Percentiles rank a stretch among this genome's conserved stretches.
Conservation (phyloP, 1,284 basidiomycete species). For the Termitomyces sp. region DNA sequence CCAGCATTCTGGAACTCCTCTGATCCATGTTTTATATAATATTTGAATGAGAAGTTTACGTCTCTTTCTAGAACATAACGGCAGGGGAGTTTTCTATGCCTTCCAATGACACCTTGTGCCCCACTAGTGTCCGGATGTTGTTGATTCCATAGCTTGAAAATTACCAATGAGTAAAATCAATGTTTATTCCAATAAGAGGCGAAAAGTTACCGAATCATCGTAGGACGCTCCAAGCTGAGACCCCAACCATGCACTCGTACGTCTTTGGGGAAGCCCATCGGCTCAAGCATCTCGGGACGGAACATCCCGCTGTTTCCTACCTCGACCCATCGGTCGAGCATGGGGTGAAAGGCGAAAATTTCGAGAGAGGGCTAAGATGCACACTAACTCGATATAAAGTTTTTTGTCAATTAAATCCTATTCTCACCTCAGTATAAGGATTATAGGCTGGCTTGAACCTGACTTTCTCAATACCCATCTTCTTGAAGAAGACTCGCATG, state of each 20-base stretch:
- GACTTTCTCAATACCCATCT: conserved; percentile 93
- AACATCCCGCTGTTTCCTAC: conserved; percentile 98
- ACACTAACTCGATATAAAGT: not conserved
- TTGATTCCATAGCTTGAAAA: conserved; percentile 77
- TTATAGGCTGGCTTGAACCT: conserved; percentile 98
- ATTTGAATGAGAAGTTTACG: not conserved
- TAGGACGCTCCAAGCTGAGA: conserved; percentile 92
- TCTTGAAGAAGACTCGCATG: conserved; percentile 97
- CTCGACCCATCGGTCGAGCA: conserved; percentile 95
- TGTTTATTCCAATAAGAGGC: not conserved
- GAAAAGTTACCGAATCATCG: conserved; percentile 85
- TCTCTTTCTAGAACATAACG: conserved; percentile 66
- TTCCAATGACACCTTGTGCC: conserved; percentile 94
- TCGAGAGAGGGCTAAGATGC: conserved; percentile 85
- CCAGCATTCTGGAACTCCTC: not conserved
- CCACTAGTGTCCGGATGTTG: conserved; percentile 95
- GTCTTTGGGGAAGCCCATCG: conserved; percentile 98
- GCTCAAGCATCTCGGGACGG: conserved; percentile 98
- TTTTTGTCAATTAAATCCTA: not conserved
- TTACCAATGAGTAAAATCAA: conserved; percentile 5
- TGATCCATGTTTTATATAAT: not conserved
- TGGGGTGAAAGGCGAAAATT: conserved; percentile 98
- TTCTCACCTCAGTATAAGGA: conserved; percentile 85
- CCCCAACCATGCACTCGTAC: conserved; percentile 99
- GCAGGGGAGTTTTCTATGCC: conserved; percentile 86